Base-by-base conservation (phyloP, 768 basidiomycete genomes). In the Bullera alba region DNA sequence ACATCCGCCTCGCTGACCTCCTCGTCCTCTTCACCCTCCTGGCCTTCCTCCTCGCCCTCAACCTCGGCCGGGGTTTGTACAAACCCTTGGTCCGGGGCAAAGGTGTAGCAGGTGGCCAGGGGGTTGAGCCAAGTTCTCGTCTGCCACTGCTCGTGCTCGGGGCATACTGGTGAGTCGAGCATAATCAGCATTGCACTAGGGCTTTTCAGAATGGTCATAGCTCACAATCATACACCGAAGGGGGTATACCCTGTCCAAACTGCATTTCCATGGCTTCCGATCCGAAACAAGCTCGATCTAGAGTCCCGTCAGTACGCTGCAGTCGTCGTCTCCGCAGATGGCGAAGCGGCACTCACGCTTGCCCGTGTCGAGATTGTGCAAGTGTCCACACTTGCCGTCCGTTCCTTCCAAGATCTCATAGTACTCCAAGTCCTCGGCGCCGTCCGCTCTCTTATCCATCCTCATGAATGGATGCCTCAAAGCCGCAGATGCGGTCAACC, bases 381-480 rank as follows among this genome's bases (percentile, higher is more conserved):
- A 43, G 15, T 46, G 21, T 10, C 62, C 65, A 17, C 65, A 67
- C 27, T 58, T 58, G 19, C 60, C 60, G 8, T 56, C 56, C 3
- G 16, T 35, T 7, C 49, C 56, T 34, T 48, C 35, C 16, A 64
- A n/a, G n/a, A 54, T 7, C 28, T 55, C 50, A 4, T 21, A 4
- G 25, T 46, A 38, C 23, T 39, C 16, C 28, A 23, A 38, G 27
- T 58, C 55, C 42, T 41, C 42, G 22, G 42, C 44, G 5, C 39
- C 52, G 25, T 63, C 73, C 19, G 59, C 56, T 10, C 61, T 58
- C 25, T 58, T 84, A 27, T 60, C 76, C 0, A 62, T 56, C 26
- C 44, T 37, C 8, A 96, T 76, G 73, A 95, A 96, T 0, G 80
- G 78, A 63, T 96, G 91, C 51, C 79, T 79, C 39, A 97, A 77